Percentiles rank a stretch among this genome's conserved stretches.
phyloP scores from a whole-genome alignment of 805 yeast genomes.

The Barnettozyma botsteinii region DNA sequence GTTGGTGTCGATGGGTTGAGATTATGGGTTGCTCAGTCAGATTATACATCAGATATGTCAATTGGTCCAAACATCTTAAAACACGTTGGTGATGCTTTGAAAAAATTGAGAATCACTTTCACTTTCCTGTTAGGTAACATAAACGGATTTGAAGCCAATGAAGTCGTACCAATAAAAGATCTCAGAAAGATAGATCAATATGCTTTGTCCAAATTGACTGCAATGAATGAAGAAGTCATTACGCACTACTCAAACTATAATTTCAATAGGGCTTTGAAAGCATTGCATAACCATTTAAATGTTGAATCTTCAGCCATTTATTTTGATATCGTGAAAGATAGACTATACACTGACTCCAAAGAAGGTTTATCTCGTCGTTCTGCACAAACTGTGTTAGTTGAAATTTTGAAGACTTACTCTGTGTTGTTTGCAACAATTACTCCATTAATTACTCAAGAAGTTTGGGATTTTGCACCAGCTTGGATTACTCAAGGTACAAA shows the following conservation, averaged over 20 bases:
- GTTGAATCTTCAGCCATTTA: slow-evolving; percentile 74
- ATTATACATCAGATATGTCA: slow-evolving; percentile 75
- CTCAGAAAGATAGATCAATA: slow-evolving; percentile 52
- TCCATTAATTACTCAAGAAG: slow-evolving; percentile 85
- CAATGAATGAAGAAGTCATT: slow-evolving; percentile 38
- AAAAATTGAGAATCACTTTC: slow-evolving; percentile 78
- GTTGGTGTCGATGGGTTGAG: slow-evolving; percentile 90
- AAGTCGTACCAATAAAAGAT: slow-evolving; percentile 34
- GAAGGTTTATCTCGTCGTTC: slow-evolving; percentile 47
- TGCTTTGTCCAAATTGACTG: slow-evolving; percentile 48
- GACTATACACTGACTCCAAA: slow-evolving; percentile 63
- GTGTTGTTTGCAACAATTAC: slow-evolving; percentile 71
- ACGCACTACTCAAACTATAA: slow-evolving; percentile 50
- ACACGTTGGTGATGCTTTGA: slow-evolving; percentile 73
- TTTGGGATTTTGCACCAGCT: slow-evolving; percentile 56
- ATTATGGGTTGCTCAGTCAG: slow-evolving; percentile 84
- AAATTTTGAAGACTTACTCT: slow-evolving; percentile 56
- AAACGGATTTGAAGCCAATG: slow-evolving; percentile 32
- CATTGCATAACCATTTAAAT: slow-evolving; percentile 66
- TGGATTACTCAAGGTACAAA: slow-evolving; percentile 18
- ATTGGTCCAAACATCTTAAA: slow-evolving; percentile 66
- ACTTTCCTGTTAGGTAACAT: slow-evolving; percentile 79
- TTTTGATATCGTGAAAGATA: slow-evolving; percentile 82
- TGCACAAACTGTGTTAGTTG: slow-evolving; percentile 58
- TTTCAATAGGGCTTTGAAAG: slow-evolving; percentile 65